Percentiles rank a stretch among this genome's conserved stretches.
These are phyloP conservation scores for Neofusicoccum laricinum DNA, from an alignment of 2,329 filamentous ascomycete species.

Conservation along the genomic window DNA sequence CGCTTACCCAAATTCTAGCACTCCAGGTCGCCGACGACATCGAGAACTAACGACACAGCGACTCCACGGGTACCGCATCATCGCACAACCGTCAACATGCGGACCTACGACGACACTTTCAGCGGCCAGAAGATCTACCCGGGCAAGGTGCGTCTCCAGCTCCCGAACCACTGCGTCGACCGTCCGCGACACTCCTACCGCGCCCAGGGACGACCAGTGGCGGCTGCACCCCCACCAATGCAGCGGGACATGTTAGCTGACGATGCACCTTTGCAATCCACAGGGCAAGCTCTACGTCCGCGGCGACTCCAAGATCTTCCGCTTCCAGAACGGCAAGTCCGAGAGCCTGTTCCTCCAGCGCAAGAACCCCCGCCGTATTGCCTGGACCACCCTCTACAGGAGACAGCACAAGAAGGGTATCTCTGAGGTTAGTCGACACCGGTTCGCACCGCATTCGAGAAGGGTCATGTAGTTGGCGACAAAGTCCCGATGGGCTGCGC, in stretches of 20 bases:
- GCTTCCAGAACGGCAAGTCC: conserved; percentile 99
- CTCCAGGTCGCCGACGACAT: conserved; percentile 29
- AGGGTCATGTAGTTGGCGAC: background rate
- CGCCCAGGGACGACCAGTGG: background rate
- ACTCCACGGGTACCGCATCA: conserved; percentile 37
- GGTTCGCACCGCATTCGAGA: background rate
- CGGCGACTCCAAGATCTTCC: conserved; percentile 99
- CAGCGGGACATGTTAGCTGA: conserved; percentile 5
- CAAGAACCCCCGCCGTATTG: conserved; percentile 99
- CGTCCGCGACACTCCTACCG: background rate
- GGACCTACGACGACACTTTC: conserved; percentile 77
- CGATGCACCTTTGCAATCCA: conserved; percentile 21
- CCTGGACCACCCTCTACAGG: conserved; percentile 97
- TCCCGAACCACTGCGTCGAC: background rate
- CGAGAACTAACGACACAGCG: conserved; percentile 28
- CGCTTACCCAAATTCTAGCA: conserved; percentile 27
- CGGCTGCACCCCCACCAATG: background rate
- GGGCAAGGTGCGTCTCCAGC: conserved; percentile 62
- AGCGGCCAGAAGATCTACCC: conserved; percentile 77
- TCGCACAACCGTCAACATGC: conserved; percentile 58
- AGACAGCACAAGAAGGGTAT: conserved; percentile 99
- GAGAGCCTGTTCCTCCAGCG: conserved; percentile 99
- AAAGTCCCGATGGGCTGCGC: background rate
- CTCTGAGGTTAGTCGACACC: conserved; percentile 76
- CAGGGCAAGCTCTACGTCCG: conserved; percentile 99